Base-by-base conservation (phyloP, 106 monocot genomes). In the Acorus calamus region DNA sequence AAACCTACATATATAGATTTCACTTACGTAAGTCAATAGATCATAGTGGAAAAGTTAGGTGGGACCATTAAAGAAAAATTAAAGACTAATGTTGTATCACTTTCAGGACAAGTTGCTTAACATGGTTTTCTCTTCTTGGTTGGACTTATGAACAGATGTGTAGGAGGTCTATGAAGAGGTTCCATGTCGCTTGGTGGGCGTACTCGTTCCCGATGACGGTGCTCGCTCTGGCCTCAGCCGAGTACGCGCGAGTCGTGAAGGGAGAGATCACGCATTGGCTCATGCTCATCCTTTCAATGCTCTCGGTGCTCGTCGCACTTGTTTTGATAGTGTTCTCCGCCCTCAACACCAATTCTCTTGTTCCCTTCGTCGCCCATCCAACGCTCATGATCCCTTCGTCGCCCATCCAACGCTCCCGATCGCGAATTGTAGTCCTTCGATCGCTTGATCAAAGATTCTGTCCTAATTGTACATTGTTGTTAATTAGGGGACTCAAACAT, bases 161-260 rank as follows among this genome's bases (percentile, higher is more conserved):
- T 1, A 65, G 62, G 69, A 68, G 61, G 14, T 73, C 81, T 13
- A 70, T 81, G 81, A 63, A 68, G 58, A 57, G 60, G 11, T 81
- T 81, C 72, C 77, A 56, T 7, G 73, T 81, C 6, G 61, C 77
- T 0, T 81, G 81, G 77, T 81, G 81, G 81, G 77, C 81, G 1
- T 81, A 73, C 61, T 81, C 81, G 14, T 81, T 81, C 65, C 81
- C 81, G 5, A 69, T 77, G 4, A 73, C 81, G 0, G 12, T 77
- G 9, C 81, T 81, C 2, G 81, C 81, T 4, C 69, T 81, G 44
- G 77, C 81, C 6, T 73, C 81, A 1, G 61, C 77, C 0, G 65
- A 70, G 66, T 81, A 81, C 11, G 81, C 81, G 6, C 81, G 66
- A 42, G 73, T 65, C 13, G 81, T 81, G 44, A 66, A 70, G 52